A percentile compares a stretch with the other conserved stretches of the same genome.
phyloP scores from a whole-genome alignment of 2,329 filamentous ascomycete genomes.

The Cryphonectria japonica region DNA sequence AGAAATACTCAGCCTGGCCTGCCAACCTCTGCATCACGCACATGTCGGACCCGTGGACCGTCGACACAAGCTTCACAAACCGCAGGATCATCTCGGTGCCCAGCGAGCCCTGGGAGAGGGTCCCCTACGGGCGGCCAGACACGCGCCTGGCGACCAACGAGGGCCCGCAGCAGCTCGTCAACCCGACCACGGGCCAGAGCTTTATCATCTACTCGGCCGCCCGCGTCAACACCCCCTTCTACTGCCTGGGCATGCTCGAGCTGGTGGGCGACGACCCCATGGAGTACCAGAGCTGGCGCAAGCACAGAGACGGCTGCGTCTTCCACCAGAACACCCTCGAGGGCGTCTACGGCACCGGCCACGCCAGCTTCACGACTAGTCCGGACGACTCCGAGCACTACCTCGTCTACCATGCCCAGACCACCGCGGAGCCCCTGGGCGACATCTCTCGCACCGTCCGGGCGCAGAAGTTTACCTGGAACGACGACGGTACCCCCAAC shows the following conservation, averaged over 20 bases:
- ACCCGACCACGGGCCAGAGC: conserved; percentile 42
- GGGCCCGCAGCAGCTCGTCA: conserved; percentile 42
- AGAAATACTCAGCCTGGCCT: conserved; percentile 41
- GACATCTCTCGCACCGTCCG: conserved; percentile 40
- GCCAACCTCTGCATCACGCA: conserved; percentile 43
- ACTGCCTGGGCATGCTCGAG: conserved; percentile 43
- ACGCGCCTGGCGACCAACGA: conserved; percentile 42
- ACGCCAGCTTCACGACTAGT: conserved; percentile 41
- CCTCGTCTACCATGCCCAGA: conserved; percentile 42
- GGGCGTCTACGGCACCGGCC: conserved; percentile 41
- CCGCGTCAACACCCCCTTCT: conserved; percentile 43
- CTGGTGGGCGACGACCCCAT: conserved; percentile 42
- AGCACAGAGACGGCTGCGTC: conserved; percentile 40
- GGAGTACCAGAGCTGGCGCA: conserved; percentile 42
- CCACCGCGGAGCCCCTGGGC: conserved; percentile 38
- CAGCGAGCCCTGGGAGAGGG: conserved; percentile 42
- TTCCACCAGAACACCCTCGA: conserved; percentile 41
- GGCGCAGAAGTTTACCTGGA: conserved; percentile 41
- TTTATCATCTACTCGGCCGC: conserved; percentile 44
- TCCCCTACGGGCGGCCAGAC: conserved; percentile 40
- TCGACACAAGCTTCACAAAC: conserved; percentile 39
- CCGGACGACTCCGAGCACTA: conserved; percentile 41
- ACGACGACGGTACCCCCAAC: conserved; percentile 40
- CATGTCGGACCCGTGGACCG: conserved; percentile 41
- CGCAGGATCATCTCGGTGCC: conserved; percentile 41